Conservation (phyloP, 192 early-diverging fungal genomes). For the Lunasporangiospora selenospora region DNA sequence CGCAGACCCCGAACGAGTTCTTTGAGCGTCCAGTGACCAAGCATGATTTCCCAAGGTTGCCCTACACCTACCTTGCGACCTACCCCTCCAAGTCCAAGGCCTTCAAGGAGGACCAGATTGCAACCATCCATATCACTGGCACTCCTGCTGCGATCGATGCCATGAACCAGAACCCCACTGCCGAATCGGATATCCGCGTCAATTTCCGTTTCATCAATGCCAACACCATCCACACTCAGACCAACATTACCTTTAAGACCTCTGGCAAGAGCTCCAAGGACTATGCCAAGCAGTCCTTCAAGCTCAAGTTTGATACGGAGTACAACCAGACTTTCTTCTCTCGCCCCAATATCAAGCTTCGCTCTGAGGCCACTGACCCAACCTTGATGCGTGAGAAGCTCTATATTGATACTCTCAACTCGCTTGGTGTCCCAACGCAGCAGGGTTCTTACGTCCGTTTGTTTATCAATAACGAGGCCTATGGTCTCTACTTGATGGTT, state of each 20-base stretch:
- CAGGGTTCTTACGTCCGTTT: conserved; percentile 53
- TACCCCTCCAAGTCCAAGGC: conserved; percentile 51
- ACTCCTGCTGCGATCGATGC: conserved; percentile 30
- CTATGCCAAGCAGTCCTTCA: conserved; percentile 56
- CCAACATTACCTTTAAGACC: conserved; percentile 45
- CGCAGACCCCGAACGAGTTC: conserved; percentile 53
- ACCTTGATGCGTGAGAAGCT: conserved; percentile 52
- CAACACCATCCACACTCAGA: conserved; percentile 43
- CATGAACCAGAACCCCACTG: conserved; percentile 25
- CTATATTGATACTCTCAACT: conserved; percentile 49
- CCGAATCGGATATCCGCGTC: conserved; percentile 31
- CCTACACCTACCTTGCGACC: conserved; percentile 53
- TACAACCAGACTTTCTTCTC: conserved; percentile 49
- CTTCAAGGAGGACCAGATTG: conserved; percentile 51
- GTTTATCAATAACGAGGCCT: conserved; percentile 50
- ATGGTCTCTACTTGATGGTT: conserved; percentile 55
- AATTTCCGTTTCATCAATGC: conserved; percentile 48
- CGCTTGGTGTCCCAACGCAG: conserved; percentile 51
- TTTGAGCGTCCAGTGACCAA: conserved; percentile 53
- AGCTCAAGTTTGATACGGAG: conserved; percentile 48
- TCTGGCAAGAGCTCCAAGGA: conserved; percentile 58
- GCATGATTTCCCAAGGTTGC: conserved; percentile 36
- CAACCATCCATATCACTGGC: conserved; percentile 51
- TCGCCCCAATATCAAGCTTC: conserved; percentile 53
- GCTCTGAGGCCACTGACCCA: conserved; percentile 53